A percentile compares a stretch with the other conserved stretches of the same genome.
Evolutionary conservation across 768 basidiomycete species (phyloP).

Genomic region (Chiua virens): DNA sequence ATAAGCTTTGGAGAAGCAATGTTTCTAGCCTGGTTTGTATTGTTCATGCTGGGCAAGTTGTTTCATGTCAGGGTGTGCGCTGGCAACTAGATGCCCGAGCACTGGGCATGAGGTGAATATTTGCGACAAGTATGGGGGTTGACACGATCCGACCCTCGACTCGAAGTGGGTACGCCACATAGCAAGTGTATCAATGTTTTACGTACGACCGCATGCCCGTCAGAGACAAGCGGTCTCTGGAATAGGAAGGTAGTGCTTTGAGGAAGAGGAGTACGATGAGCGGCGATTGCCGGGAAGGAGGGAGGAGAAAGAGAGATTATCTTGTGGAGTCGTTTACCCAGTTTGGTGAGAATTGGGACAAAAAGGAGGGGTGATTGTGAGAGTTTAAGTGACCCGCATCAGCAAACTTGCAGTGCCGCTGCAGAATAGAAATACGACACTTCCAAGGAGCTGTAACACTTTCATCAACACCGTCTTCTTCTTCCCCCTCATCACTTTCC

Average conservation of each 20-base stretch:
- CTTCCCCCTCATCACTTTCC: slow-evolving; percentile 26
- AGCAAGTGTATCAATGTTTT: slow-evolving; percentile 1
- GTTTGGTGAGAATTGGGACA: slow-evolving; percentile 11
- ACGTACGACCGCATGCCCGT: slow-evolving; percentile 6
- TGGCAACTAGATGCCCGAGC: too few species aligned
- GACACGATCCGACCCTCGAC: slow-evolving; percentile 2
- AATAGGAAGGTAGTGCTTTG: too few species aligned
- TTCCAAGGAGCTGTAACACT: slow-evolving; percentile 29
- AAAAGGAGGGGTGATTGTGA: slow-evolving; percentile 17
- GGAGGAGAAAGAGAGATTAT: slow-evolving; percentile 4
- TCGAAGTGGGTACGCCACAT: not conserved
- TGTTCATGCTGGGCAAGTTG: not conserved
- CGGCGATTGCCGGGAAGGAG: slow-evolving; percentile 17
- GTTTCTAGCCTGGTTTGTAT: slow-evolving; percentile 3
- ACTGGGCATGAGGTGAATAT: too few species aligned
- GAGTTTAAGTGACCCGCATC: slow-evolving; percentile 16
- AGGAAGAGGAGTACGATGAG: not conserved
- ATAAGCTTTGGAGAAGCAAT: slow-evolving; percentile 14
- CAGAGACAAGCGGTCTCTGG: too few species aligned
- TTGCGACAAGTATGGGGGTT: too few species aligned
- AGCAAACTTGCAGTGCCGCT: slow-evolving; percentile 25
- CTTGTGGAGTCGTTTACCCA: not conserved
- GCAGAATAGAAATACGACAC: slow-evolving; percentile 36
- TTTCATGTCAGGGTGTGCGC: not conserved
- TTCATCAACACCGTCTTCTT: slow-evolving; percentile 36